phyloP scores from a whole-genome alignment of 2,329 filamentous ascomycete genomes.

The Ophiocordyceps sinensis region DNA sequence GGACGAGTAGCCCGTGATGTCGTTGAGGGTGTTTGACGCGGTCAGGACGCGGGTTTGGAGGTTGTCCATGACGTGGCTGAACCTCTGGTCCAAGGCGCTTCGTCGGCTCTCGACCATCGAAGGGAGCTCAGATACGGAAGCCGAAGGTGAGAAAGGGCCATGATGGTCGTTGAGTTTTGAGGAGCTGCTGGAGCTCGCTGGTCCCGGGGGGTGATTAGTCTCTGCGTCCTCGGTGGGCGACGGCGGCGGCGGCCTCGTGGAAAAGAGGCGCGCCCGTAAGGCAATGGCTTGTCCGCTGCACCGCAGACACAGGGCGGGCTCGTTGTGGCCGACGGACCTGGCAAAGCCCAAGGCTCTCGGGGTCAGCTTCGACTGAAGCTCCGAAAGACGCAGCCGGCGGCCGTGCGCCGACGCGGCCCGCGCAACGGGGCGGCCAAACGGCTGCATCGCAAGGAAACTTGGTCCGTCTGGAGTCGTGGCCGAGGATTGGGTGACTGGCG shows the following conservation, averaged over 20 bases:
- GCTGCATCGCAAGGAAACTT: conserved; percentile 15
- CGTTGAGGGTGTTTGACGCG: conserved; percentile 80
- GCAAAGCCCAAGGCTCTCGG: neutral
- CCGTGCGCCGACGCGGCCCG: conserved; percentile 16
- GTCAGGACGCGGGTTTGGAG: conserved; percentile 72
- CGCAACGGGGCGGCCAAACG: conserved; percentile 16
- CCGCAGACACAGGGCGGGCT: conserved; percentile 7
- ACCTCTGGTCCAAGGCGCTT: conserved; percentile 17
- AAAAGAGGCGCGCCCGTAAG: conserved; percentile 10
- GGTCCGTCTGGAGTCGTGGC: neutral
- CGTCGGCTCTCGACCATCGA: conserved; percentile 18
- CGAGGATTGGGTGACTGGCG: neutral
- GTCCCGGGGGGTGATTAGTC: neutral
- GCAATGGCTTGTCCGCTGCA: conserved; percentile 10
- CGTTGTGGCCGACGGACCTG: neutral
- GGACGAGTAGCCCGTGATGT: conserved; percentile 82
- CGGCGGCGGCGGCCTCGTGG: conserved; percentile 10
- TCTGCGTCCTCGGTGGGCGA: conserved; percentile 8
- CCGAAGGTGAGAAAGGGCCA: neutral
- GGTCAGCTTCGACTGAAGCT: conserved; percentile 4
- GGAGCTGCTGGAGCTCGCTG: neutral
- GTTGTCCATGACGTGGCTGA: conserved; percentile 61
- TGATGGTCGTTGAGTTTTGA: neutral
- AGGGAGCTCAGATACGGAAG: conserved; percentile 12
- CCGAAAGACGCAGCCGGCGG: conserved; percentile 10